These are phyloP conservation scores for Adansonia gregorii DNA, from an alignment of 441 rosid species.

Conservation along the genomic window DNA sequence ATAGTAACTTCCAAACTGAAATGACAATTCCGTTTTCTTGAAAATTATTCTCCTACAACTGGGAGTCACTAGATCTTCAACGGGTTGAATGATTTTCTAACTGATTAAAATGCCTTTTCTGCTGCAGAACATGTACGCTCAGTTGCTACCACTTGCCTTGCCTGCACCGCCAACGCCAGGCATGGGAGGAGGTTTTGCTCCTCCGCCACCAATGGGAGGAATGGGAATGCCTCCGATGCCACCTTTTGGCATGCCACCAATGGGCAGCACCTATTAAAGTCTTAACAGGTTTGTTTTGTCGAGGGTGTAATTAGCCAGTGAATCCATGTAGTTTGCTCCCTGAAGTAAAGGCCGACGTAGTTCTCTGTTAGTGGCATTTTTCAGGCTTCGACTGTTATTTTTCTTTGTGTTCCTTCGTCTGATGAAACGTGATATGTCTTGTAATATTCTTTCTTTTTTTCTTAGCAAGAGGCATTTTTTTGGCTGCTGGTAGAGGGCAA, in stretches of 20 bases:
- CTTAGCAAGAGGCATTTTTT: slow-evolving; percentile 43
- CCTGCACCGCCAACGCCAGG: slow-evolving; percentile 99
- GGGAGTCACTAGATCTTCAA: background rate
- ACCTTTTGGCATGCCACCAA: slow-evolving; percentile 90
- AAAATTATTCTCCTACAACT: slow-evolving; percentile 4
- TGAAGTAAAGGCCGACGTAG: slow-evolving; percentile 5
- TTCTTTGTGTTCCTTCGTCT: slow-evolving; percentile 25
- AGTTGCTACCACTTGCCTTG: slow-evolving; percentile 89
- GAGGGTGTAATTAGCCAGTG: slow-evolving; percentile 20
- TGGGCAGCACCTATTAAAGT: slow-evolving; percentile 78
- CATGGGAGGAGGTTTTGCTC: slow-evolving; percentile 69
- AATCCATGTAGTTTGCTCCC: slow-evolving; percentile 12
- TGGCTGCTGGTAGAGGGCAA: slow-evolving; percentile 34
- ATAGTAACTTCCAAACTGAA: background rate
- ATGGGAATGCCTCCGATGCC: slow-evolving; percentile 98
- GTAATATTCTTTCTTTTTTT: slow-evolving; percentile 45
- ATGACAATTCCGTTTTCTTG: background rate
- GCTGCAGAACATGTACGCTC: slow-evolving; percentile 97
- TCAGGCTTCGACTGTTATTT: slow-evolving; percentile 20
- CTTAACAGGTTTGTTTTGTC: background rate
- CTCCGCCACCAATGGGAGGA: slow-evolving; percentile 82
- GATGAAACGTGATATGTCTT: slow-evolving; percentile 49
- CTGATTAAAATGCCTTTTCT: slow-evolving; percentile 19
- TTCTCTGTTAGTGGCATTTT: slow-evolving; percentile 27
- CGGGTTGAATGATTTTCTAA: background rate